phyloP scores from a whole-genome alignment of 495 filamentous ascomycete genomes.

The Penicillium cinerascens region DNA sequence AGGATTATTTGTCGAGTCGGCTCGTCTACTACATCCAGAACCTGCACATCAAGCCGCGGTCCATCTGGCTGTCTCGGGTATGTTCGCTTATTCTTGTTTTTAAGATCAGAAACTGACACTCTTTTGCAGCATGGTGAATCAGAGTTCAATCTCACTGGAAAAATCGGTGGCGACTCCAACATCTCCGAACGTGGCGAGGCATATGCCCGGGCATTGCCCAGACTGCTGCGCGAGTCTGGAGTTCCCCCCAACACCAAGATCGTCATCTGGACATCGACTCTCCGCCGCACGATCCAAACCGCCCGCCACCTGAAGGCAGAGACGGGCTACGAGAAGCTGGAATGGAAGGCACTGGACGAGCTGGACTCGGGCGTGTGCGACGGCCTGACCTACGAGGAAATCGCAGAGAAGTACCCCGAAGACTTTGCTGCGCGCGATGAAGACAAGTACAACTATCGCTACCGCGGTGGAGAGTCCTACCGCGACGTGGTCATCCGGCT shows the following conservation, averaged over 20 bases:
- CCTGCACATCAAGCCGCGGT: slow-evolving; percentile 93
- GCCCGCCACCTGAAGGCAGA: slow-evolving; percentile 66
- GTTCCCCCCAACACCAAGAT: slow-evolving; percentile 76
- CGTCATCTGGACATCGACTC: slow-evolving; percentile 95
- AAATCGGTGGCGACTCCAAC: slow-evolving; percentile 87
- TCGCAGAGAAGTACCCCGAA: slow-evolving; percentile 83
- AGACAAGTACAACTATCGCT: slow-evolving; percentile 99
- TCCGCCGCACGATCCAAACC: slow-evolving; percentile 88
- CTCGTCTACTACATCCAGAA: slow-evolving; percentile 99
- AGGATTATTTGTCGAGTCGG: slow-evolving; percentile 92
- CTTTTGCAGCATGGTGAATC: slow-evolving; percentile 81
- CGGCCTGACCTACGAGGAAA: slow-evolving; percentile 90
- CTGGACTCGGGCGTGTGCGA: slow-evolving; percentile 96
- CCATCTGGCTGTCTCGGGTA: slow-evolving; percentile 95
- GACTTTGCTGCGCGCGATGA: slow-evolving; percentile 93
- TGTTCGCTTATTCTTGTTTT: slow-evolving; percentile 23
- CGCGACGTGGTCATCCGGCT: slow-evolving; percentile 96
- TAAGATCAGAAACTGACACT: not conserved
- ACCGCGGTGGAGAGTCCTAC: slow-evolving; percentile 94
- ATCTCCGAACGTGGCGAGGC: slow-evolving; percentile 82
- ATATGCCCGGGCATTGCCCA: slow-evolving; percentile 79
- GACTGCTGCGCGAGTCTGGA: slow-evolving; percentile 70
- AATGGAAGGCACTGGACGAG: slow-evolving; percentile 98
- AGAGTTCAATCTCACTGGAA: slow-evolving; percentile 78
- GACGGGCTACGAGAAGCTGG: slow-evolving; percentile 79